Base-by-base conservation (phyloP, 345 rosid genomes). In the Punica granatum region DNA sequence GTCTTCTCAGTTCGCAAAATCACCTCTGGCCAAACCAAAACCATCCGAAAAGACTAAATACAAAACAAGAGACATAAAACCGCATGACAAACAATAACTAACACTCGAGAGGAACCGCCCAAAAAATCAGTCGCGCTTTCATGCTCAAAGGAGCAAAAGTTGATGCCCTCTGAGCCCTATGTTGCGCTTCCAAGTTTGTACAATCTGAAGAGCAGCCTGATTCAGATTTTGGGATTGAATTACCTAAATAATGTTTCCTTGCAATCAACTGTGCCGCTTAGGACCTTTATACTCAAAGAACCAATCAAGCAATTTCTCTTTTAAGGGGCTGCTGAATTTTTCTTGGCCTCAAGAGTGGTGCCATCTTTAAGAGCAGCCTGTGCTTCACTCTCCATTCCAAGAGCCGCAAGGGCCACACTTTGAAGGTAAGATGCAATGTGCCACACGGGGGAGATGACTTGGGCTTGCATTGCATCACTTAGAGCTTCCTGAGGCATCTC, bases 371-470 rank as follows among this genome's bases (percentile, higher is more conserved):
- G 87, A 42, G 92, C 86, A 35, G 72, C 79, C 61, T 80, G 89
- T 16, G 92, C 90, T 81, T 90, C 94, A 15, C 78, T 82, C 75
- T 85, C 90, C 86, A 76, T 86, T 79, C 90, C 92, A 63, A 86
- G 74, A 13, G 81, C 73, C 6, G 80, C 34, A 51, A 86, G 82
- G n/a, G 97, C 88, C 15, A 83, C 85, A 59, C 94, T 86, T 76
- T 94, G 96, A 70, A 94, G 86, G 79, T 94, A 90, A 18, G 95
- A 83, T 37, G 99, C 96, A 39, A 90, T 82, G 48, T 90, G 87
- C 96, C 95, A 89, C 44, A 83, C 84, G 1, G 97, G 92, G 67
- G 92, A 87, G 70, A 86, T 79, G 39, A 84, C 81, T 79, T 94
- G 96, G n/a, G 97, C 95, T 79, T 88, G 94, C 89, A 84, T 80